These are phyloP conservation scores for Lipomyces yamadae DNA, from an alignment of 805 yeast genomes.

Conservation along the genomic window DNA sequence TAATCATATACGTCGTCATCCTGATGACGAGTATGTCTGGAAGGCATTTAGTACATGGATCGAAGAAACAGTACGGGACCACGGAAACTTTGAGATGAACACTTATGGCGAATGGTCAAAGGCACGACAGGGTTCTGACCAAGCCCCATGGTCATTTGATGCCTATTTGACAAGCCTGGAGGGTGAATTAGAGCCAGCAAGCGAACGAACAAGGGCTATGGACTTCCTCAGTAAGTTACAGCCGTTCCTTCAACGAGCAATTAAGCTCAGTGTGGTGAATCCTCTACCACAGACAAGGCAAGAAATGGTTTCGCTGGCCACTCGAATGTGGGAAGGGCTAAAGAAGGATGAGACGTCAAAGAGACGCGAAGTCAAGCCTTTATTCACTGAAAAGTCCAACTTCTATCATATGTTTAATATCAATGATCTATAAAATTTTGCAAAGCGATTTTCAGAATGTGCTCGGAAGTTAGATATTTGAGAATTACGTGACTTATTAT, in stretches of 20 bases:
- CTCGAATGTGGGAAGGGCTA: slow-evolving; percentile 3
- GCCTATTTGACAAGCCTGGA: slow-evolving; percentile 2
- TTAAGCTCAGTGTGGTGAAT: background rate
- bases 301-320: slow-evolving; percentile 3
- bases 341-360: background rate
- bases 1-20: too few species aligned
- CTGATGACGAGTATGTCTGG: too few species aligned
- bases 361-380: background rate
- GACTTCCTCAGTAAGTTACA: background rate
- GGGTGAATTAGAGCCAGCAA: background rate
- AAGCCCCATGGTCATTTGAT: background rate
- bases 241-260: background rate
- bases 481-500: too few species aligned
- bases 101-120: slow-evolving; percentile 1
- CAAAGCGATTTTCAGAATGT: too few species aligned
- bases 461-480: too few species aligned
- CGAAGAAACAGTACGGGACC: too few species aligned
- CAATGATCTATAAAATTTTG: too few species aligned
- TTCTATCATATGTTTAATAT: background rate
- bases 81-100: background rate
- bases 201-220: slow-evolving; percentile 2
- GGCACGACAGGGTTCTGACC: background rate
- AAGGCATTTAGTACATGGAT: too few species aligned
- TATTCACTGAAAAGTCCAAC: background rate
- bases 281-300: background rate